These are phyloP conservation scores for Xylariaceae sp. DNA, from an alignment of 2,329 filamentous ascomycete genomes.

Conservation along the genomic window DNA sequence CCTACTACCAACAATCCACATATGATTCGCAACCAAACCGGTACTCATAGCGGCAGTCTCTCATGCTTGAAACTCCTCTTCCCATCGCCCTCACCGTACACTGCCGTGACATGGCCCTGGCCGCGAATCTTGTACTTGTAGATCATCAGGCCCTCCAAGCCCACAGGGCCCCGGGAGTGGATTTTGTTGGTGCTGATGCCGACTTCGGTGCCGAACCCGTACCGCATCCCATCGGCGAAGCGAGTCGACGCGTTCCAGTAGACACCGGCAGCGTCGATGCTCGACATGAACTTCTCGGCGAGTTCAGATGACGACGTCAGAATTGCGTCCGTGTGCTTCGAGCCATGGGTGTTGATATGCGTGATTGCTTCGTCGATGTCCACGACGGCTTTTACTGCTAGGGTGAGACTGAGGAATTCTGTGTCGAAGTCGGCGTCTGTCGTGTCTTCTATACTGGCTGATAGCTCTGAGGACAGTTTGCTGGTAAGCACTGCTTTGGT, in stretches of 20 bases:
- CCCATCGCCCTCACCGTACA: slow-evolving; percentile 71
- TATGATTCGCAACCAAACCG: not conserved
- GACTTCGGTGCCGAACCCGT: slow-evolving; percentile 97
- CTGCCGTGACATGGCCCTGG: slow-evolving; percentile 78
- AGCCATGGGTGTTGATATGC: slow-evolving; percentile 92
- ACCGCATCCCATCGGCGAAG: slow-evolving; percentile 95
- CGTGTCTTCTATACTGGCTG: slow-evolving; percentile 66
- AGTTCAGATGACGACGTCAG: slow-evolving; percentile 71
- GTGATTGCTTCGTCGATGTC: slow-evolving; percentile 73
- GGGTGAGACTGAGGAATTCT: slow-evolving; percentile 83
- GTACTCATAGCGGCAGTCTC: slow-evolving; percentile 44
- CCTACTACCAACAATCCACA: not conserved
- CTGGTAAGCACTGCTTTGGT: slow-evolving; percentile 68
- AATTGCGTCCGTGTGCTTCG: slow-evolving; percentile 93
- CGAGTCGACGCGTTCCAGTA: slow-evolving; percentile 97
- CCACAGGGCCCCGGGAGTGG: slow-evolving; percentile 90
- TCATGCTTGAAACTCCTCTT: slow-evolving; percentile 66
- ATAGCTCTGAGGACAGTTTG: slow-evolving; percentile 47
- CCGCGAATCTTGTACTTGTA: slow-evolving; percentile 95
- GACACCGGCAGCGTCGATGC: slow-evolving; percentile 86
- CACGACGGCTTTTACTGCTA: slow-evolving; percentile 82
- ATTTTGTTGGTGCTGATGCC: slow-evolving; percentile 99
- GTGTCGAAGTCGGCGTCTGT: slow-evolving; percentile 78
- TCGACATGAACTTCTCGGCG: slow-evolving; percentile 83
- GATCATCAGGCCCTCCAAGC: slow-evolving; percentile 91